Evolutionary conservation across 352 stramenopile species (phyloP), one percentile per base, ranked within the genome.

Genomic region (Pythium apleroticum): DNA sequence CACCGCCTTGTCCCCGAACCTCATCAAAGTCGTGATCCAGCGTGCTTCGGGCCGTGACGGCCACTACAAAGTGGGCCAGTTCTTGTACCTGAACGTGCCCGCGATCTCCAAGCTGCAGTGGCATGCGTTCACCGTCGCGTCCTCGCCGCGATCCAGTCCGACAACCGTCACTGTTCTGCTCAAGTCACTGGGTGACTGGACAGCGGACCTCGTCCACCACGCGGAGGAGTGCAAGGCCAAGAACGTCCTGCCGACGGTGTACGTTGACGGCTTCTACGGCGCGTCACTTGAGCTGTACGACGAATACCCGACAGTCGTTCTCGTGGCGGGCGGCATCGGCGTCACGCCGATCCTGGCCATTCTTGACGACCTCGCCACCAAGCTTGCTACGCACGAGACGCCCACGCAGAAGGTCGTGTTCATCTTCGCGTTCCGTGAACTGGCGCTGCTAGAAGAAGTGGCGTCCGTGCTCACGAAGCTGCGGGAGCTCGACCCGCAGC

Each of bases 101-200:
- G 20, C 68, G 7, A 71, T 87, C 55, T 83, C 76, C 20, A 82
- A 77, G 66, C 60, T 76, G 4, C 73, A 87, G 62, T 87, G 76
- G 78, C 78, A 87, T 41, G 61, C 76, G 19, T 80, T 87, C 63
- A 83, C 73, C 14, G 68, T 87, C n/a, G 69, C 64, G 10, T 83
- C 75, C 8, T 80, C 77, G n/a, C 77, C 77, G 4, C 55, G 52
- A 0, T 31, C 53, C 0, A 73, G 46, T 28, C 24, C 66, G 15
- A 61, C 31, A 20, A 64, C 63, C 1, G 52, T 84, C 17, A 87
- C 75, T 9, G 52, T 84, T 20, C 45, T 80, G 37, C 33, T 80
- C 58, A 84, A 84, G 58, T 65, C 75, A 14, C 69, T 78, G 5
- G 77, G 77, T 4, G 57, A 78, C 56, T 86, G 77, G 77, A 78